Evolutionary conservation across 169 alveolate species (phyloP).

Genomic region (Besnoitia besnoiti): DNA sequence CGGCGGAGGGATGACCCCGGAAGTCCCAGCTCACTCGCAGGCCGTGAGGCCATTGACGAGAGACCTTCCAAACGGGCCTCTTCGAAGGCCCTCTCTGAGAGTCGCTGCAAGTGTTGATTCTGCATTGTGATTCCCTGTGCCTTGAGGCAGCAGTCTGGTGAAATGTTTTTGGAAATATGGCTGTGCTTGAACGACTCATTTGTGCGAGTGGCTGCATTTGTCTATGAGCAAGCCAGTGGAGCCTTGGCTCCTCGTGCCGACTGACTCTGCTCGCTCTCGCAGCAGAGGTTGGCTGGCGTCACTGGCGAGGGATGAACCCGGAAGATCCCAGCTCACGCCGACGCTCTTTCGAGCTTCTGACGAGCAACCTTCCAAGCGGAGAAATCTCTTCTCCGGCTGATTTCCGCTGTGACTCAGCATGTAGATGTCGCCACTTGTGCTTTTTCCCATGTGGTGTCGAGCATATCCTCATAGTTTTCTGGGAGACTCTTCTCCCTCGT

Average conservation of each 20-base stretch:
- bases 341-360: constrained; percentile 65
- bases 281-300: background rate
- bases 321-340: constrained; percentile 84
- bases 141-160: too few relatives aligned
- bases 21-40: constrained; percentile 84
- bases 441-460: background rate
- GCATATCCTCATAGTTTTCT: constrained; percentile 3
- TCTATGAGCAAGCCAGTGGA: too few relatives aligned
- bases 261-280: background rate
- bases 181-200: too few relatives aligned
- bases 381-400: background rate
- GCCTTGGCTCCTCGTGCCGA: too few relatives aligned
- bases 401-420: background rate
- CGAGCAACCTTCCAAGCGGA: constrained; percentile 65
- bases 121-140: too few relatives aligned
- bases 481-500: background rate
- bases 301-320: constrained; percentile 67
- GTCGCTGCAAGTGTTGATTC: too few relatives aligned
- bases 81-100: background rate
- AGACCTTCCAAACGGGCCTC: constrained; percentile 58
- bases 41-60: constrained; percentile 70
- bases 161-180: too few relatives aligned
- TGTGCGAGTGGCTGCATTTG: too few relatives aligned
- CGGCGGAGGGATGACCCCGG: constrained; percentile 71
- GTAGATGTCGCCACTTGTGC: background rate